A percentile compares a stretch with the other conserved stretches of the same genome.
Conservation (phyloP, 2,329 filamentous ascomycete species). For the Cordyceps pruinosa region DNA sequence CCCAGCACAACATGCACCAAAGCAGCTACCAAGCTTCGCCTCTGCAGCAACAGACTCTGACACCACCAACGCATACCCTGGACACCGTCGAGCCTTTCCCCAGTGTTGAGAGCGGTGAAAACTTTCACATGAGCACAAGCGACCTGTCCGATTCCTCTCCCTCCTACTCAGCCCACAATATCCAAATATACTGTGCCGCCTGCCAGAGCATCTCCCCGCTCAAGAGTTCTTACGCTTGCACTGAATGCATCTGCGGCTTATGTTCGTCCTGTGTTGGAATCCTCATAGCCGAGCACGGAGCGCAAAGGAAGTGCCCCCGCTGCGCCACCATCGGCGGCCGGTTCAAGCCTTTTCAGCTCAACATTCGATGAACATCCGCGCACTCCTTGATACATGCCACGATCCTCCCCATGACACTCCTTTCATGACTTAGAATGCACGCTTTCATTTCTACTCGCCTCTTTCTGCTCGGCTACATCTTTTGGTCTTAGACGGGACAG, state of each 20-base stretch:
- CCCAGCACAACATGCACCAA: slow-evolving; percentile 51
- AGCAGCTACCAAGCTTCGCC: slow-evolving; percentile 80
- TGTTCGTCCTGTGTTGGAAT: slow-evolving; percentile 84
- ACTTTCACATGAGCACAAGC: slow-evolving; percentile 61
- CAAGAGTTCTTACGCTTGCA: slow-evolving; percentile 85
- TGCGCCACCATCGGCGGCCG: slow-evolving; percentile 72
- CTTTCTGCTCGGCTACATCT: background rate
- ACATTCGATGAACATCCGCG: slow-evolving; percentile 54
- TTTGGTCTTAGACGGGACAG: slow-evolving; percentile 8
- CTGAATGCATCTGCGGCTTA: slow-evolving; percentile 90
- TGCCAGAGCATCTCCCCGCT: slow-evolving; percentile 73
- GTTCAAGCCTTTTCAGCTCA: slow-evolving; percentile 80
- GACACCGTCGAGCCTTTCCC: slow-evolving; percentile 74
- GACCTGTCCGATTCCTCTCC: slow-evolving; percentile 65
- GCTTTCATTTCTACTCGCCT: background rate
- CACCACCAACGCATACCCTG: slow-evolving; percentile 66
- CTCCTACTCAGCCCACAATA: slow-evolving; percentile 63
- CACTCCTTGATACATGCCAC: background rate
- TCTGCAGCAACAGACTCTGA: slow-evolving; percentile 81
- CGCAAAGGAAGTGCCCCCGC: slow-evolving; percentile 68
- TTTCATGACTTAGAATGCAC: slow-evolving; percentile 1
- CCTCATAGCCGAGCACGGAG: slow-evolving; percentile 68
- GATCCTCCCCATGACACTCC: background rate
- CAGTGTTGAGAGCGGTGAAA: slow-evolving; percentile 63
- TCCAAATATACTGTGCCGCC: slow-evolving; percentile 88